Evolutionary conservation across 2,329 filamentous ascomycete genomes (phyloP), one percentile per base, ranked within the genome.

Genomic region (Claviceps spartinae): DNA sequence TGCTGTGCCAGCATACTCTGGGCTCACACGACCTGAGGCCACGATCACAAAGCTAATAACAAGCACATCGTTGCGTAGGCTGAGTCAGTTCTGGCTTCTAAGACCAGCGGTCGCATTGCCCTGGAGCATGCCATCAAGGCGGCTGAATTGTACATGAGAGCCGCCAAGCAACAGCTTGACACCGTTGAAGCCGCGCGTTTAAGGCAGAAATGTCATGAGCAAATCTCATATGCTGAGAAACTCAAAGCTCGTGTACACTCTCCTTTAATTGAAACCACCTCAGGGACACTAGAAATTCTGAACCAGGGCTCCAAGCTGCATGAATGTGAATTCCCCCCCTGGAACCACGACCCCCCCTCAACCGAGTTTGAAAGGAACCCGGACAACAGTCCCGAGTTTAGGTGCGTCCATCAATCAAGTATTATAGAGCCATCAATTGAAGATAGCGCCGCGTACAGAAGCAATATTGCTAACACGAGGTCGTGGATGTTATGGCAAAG

Each of bases 261-360:
- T 7, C 18, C 11, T 16, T 5, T 45, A 24, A n/a, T 47, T 30
- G 22, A 41, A 34, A 30, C 41, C 8, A 37, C 43, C 9, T 42
- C 49, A 13, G 30, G 5, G 11, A n/a, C 16, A 20, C 37, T 51
- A 49, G 52, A 54, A 8, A 82, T 96, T 49, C 67, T 97, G 8
- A 72, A 86, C 1, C 82, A 83, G 61, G 82, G 84, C 3, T 93
- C 90, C 4, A 84, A 81, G 52, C 74, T 98, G 20, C 88, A 95
- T 63, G 88, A 85, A 0, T 85, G 82, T 61, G 75, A 85, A 20
- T 97, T 95, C 58, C 88, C 86, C 11, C 88, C 86, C 0, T 98
- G 93, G 93, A 77, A 77, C n/a, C 67, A 67, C 2, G 72, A 81
- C 30, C 84, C 87, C 1, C 63, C 67, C 3, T 65, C 76, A 0